Evolutionary conservation across 2,329 filamentous ascomycete genomes (phyloP), one percentile per base, ranked within the genome.

Genomic region (Elsinoe batatas): DNA sequence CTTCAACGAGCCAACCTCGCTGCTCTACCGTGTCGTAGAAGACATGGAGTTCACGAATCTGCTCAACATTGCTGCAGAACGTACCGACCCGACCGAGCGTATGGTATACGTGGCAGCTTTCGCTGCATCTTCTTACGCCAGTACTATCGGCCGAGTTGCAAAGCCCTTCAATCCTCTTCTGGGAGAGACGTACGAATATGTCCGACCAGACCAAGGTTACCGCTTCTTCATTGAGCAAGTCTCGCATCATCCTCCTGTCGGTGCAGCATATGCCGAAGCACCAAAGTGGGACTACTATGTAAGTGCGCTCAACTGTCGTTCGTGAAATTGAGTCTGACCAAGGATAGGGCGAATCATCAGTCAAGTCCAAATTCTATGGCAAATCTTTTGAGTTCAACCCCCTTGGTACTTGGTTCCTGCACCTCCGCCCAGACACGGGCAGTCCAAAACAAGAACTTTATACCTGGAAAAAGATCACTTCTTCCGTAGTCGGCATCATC

Each of bases 171-270:
- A 98, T 66, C 93, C 93, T 12, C 80, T 98, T 4, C 77, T 98
- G 0, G 93, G 91, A 47, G 93, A 98, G 71, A 98, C 93, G 0
- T 98, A 94, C 64, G 93, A 98, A 69, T 97, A 98, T 66, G 91
- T 86, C 35, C 79, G 93, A 56, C 91, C 93, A 0, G 93, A 98
- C 73, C 95, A 96, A 70, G 91, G 91, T 58, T 98, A 95, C 74
- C 88, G 93, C 61, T 97, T 97, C 79, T 95, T 97, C 73, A 89
- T 95, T 58, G 93, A 98, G 71, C 93, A 98, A 75, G 91, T 98
- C 64, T 94, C 89, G 72, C 93, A 98, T 69, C 93, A 98, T 71
- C 93, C 93, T 30, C 93, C 93, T 0, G 80, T 98, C 64, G 91
- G 93, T 61, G 93, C 94, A 15, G 91, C 90, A 0, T 93, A 87